Base-by-base conservation (phyloP, 352 stramenopile genomes). In the Globisporangium irregulare region DNA sequence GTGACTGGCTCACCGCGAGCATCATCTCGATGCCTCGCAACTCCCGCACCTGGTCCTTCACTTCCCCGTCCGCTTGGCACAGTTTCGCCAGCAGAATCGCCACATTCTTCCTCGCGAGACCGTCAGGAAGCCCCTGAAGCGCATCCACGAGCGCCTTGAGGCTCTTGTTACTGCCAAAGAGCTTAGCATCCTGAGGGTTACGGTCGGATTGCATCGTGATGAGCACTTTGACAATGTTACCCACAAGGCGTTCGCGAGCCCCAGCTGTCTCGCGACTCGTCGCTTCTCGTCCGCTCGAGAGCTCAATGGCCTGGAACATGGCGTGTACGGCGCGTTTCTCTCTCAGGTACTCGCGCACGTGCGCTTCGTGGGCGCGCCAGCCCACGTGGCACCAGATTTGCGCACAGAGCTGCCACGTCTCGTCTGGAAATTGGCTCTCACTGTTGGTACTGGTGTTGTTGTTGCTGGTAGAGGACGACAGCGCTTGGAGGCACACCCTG, bases 11-110 rank as follows among this genome's bases (percentile, higher is more conserved):
- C 36, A 92, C 75, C 5, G 66, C 76, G 24, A 92, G 59, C 83
- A 94, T 90, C 77, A 94, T 93, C 67, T 93, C 86, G 41, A 94
- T 91, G 0, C 86, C 86, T 22, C 86, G 80, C 10, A 94, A 62
- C 15, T 79, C 73, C 0, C 84, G 83, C 8, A 94, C 74, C 7
- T 24, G n/a, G 24, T 78, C 64, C 64, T 94, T 93, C 43, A 90
- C 73, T 1, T 64, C 36, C 0, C 67, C 25, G 14, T 89, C 81
- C 0, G 62, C 14, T 55, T 90, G 81, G 22, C 86, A 94, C 14
- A 94, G 68, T 55, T 86, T 88, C 20, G 84, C 84, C 3, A 94
- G 69, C 22, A 94, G 66, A 68, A 94, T 91, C 29, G 83, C 84
- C 0, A 93, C 82, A 64, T 94, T 94, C 72, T 91, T 91, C 22